A percentile compares a stretch with the other conserved stretches of the same genome.
Evolutionary conservation across 2,329 filamentous ascomycete species (phyloP).

Genomic region (Ascochyta fabae): DNA sequence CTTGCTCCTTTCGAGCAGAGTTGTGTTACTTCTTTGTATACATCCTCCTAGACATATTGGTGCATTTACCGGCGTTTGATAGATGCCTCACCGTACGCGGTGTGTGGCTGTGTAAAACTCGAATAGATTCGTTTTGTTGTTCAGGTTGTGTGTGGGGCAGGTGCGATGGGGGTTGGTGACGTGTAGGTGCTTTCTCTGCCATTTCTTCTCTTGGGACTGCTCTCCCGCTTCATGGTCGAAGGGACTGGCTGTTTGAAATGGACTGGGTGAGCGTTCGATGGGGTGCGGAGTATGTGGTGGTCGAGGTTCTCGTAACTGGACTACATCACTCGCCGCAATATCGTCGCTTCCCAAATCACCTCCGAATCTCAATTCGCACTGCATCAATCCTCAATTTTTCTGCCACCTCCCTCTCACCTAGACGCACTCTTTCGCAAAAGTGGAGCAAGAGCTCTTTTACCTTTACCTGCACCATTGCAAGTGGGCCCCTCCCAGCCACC

Average conservation of each 20-base stretch:
- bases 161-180: background rate
- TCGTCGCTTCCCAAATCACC: background rate
- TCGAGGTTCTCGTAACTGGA: too few species aligned
- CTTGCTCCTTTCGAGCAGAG: background rate
- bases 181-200: background rate
- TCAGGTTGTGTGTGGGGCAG: background rate
- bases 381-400: background rate
- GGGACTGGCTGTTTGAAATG: too few species aligned
- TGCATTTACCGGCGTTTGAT: slow-evolving; percentile 12
- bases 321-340: background rate
- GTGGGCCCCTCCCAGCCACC: background rate
- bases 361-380: background rate
- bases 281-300: too few species aligned
- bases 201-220: background rate
- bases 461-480: background rate
- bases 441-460: background rate
- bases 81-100: slow-evolving; percentile 13
- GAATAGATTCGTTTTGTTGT: background rate
- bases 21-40: background rate
- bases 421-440: background rate
- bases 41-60: background rate
- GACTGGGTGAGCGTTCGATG: too few species aligned
- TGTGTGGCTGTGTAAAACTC: slow-evolving; percentile 9
- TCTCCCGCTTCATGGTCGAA: too few species aligned
- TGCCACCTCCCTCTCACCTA: background rate